Evolutionary conservation across 331 rosid genomes (phyloP).

Genomic region (Telfairia occidentalis): DNA sequence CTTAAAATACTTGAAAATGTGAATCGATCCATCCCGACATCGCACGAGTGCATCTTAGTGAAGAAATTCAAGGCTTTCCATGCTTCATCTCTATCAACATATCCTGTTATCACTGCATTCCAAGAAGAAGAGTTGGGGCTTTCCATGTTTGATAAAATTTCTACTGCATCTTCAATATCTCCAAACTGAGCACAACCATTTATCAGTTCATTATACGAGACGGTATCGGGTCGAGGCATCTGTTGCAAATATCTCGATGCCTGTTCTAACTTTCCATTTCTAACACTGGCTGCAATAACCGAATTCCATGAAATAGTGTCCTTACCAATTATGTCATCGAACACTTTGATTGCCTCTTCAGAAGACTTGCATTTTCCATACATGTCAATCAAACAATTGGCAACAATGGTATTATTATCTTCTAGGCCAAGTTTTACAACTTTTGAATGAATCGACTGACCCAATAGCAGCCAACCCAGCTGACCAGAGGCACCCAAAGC

Average conservation of each 20-base stretch:
- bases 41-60: slow-evolving; percentile 39
- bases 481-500: slow-evolving; percentile 49
- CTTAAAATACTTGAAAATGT: slow-evolving; percentile 57
- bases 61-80: slow-evolving; percentile 42
- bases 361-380: slow-evolving; percentile 59
- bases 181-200: slow-evolving; percentile 50
- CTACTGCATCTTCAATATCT: slow-evolving; percentile 37
- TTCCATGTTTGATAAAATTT: slow-evolving; percentile 38
- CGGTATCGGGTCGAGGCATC: slow-evolving; percentile 44
- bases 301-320: slow-evolving; percentile 66
- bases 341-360: slow-evolving; percentile 25
- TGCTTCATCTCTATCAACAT: slow-evolving; percentile 45
- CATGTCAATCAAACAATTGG: slow-evolving; percentile 64
- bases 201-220: slow-evolving; percentile 56
- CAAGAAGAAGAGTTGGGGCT: slow-evolving; percentile 58
- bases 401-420: slow-evolving; percentile 26
- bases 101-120: slow-evolving; percentile 62
- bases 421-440: slow-evolving; percentile 34
- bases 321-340: slow-evolving; percentile 23
- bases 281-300: slow-evolving; percentile 46
- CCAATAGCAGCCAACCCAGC: slow-evolving; percentile 27
- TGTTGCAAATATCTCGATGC: slow-evolving; percentile 31
- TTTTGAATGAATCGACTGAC: slow-evolving; percentile 48
- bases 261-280: slow-evolving; percentile 34
- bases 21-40: slow-evolving; percentile 42